Base-by-base conservation (phyloP, 225 moss, liverwort and hornwort species). In the Takakia lepidozioides region DNA sequence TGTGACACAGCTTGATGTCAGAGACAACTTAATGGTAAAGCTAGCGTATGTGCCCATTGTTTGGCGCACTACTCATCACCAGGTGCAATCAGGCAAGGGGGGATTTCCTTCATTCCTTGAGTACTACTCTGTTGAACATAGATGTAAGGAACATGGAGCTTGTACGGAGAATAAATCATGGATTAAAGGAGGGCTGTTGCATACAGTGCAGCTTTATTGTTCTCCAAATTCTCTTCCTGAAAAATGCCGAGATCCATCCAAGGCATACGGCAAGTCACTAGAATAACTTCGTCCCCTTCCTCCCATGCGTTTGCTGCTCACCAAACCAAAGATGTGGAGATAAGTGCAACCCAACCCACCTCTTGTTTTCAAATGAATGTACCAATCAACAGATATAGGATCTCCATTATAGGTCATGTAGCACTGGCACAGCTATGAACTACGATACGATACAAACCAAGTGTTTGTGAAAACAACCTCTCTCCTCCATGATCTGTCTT, bases 271-370 rank as follows among this genome's bases (percentile, higher is more conserved):
- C 86, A 93, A 16, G 84, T 63, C 57, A 71, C 3, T 19, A 95
- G 54, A 39, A 89, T 67, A 25, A 95, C 38, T 61, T 95, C 93
- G 53, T 89, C 82, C 3, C 89, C 89, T 29, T 86, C 86, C 65
- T 95, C 93, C 86, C 89, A 89, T 0, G 93, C 82, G 64, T 95
- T 95, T 19, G 65, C 89, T 93, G 74, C 29, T 53, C 7, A 29
- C 25, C n/a, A 27, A 0, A 42, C 3, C n/a, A 39, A 21, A 20
- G 18, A 21, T 17, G n/a, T 21, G 18, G 2, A 19, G 19, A 18
- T 43, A 17, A 43, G 16, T 32, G 7, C 32, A 32, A 32, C n/a
- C n/a, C n/a, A n/a, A n/a, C n/a, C n/a, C n/a, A n/a, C n/a, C n/a
- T n/a, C n/a, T n/a, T n/a, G n/a, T n/a, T n/a, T n/a, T n/a, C n/a